These are phyloP conservation scores for Debaryomyces subglobosus DNA, from an alignment of 1,139 yeast species.

Conservation along the genomic window DNA sequence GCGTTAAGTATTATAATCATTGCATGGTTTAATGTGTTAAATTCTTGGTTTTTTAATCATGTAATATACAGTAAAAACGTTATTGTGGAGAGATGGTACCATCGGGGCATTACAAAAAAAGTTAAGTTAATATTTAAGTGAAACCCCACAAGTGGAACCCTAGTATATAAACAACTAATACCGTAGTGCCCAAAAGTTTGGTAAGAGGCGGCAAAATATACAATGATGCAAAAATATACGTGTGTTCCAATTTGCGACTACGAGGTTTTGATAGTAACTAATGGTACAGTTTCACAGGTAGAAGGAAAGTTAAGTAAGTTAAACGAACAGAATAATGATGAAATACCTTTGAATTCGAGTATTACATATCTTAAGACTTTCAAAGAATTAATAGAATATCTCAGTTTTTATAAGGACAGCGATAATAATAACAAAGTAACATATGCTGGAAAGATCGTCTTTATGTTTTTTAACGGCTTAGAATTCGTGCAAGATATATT, in stretches of 20 bases:
- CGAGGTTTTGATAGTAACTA: slow-evolving; percentile 39
- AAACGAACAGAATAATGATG: slow-evolving; percentile 27
- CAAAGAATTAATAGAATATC: slow-evolving; percentile 24
- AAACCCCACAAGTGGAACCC: background rate
- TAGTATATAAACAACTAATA: background rate
- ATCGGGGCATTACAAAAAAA: background rate
- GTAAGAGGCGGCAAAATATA: background rate
- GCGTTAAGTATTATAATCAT: background rate
- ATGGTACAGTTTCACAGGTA: slow-evolving; percentile 38
- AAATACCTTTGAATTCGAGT: slow-evolving; percentile 29
- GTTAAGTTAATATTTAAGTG: background rate
- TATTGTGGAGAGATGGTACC: slow-evolving; percentile 1
- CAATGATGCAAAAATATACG: slow-evolving; percentile 41
- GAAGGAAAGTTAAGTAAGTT: slow-evolving; percentile 30
- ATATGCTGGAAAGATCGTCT: slow-evolving; percentile 36
- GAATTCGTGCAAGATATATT: slow-evolving; percentile 36
- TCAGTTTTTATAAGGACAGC: slow-evolving; percentile 14
- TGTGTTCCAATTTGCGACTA: slow-evolving; percentile 38
- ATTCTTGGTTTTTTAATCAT: background rate
- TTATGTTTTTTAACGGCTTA: slow-evolving; percentile 46
- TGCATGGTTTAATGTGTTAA: background rate
- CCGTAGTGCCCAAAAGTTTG: background rate
- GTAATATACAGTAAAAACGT: background rate
- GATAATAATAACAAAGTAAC: slow-evolving; percentile 7
- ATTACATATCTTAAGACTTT: slow-evolving; percentile 33